Evolutionary conservation across 768 basidiomycete genomes (phyloP).

Genomic region (Podaxis rugospora): DNA sequence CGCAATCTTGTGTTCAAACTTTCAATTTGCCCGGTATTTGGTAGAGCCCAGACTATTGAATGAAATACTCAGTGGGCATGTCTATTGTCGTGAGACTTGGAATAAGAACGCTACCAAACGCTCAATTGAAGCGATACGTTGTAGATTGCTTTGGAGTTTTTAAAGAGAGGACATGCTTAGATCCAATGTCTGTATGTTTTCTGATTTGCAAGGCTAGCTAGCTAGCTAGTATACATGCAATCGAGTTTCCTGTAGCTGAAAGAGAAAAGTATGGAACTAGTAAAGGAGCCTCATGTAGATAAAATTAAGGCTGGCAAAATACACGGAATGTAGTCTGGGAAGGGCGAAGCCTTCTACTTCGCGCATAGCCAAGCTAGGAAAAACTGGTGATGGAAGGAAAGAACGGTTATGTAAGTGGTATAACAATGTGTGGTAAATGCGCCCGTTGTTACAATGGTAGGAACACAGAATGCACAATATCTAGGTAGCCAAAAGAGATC

Average conservation of each 20-base stretch:
- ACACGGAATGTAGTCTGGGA: not conserved
- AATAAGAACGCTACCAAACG: too few relatives aligned
- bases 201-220: not conserved
- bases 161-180: not conserved
- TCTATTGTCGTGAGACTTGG: too few relatives aligned
- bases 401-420: not conserved
- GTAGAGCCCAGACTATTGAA: too few relatives aligned
- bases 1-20: too few relatives aligned
- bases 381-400: not conserved
- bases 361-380: not conserved
- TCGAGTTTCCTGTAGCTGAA: not conserved
- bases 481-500: not conserved
- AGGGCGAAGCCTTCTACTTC: not conserved
- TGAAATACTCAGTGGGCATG: too few relatives aligned
- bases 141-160: not conserved
- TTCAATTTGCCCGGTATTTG: too few relatives aligned
- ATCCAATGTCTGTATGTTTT: not conserved
- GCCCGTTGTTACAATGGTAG: not conserved
- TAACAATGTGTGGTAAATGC: not conserved
- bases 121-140: too few relatives aligned
- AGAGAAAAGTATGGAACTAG: not conserved
- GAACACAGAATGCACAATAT: not conserved
- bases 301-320: not conserved
- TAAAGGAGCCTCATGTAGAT: not conserved
- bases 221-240: not conserved